These are phyloP conservation scores for Kluyveromyces siamensis DNA, from an alignment of 805 yeast species.

Conservation along the genomic window DNA sequence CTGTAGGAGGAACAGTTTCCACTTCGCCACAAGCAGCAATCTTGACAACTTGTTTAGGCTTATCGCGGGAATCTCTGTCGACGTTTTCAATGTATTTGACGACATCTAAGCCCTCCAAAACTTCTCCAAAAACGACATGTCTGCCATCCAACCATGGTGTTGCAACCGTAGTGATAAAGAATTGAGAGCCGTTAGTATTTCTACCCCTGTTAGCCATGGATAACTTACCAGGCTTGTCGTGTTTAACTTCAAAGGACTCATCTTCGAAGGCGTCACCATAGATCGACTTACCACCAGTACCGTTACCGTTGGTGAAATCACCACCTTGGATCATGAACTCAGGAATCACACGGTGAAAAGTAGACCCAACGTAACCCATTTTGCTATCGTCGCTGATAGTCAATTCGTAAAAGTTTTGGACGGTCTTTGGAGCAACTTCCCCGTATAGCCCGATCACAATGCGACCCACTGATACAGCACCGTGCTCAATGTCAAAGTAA, in stretches of 20 bases:
- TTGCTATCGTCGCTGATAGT: constrained; percentile 65
- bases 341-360: constrained; percentile 67
- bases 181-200: constrained; percentile 87
- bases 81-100: constrained; percentile 66
- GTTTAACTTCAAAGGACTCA: constrained; percentile 60
- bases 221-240: constrained; percentile 57
- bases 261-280: constrained; percentile 61
- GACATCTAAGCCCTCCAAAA: constrained; percentile 77
- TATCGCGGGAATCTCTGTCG: constrained; percentile 61
- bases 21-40: constrained; percentile 69
- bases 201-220: constrained; percentile 78
- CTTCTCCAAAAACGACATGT: constrained; percentile 97
- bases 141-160: constrained; percentile 89
- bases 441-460: constrained; percentile 85
- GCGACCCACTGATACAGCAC: constrained; percentile 68
- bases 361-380: constrained; percentile 51
- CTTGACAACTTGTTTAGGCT: constrained; percentile 56
- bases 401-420: constrained; percentile 77
- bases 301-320: constrained; percentile 61
- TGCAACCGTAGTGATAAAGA: constrained; percentile 76
- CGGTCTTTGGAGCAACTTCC: constrained; percentile 78
- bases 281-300: constrained; percentile 69
- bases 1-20: constrained; percentile 18
- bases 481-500: constrained; percentile 78
- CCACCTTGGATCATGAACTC: constrained; percentile 77